These are phyloP conservation scores for Halophytophthora polymorphica DNA, from an alignment of 352 stramenopile species.

Conservation along the genomic window DNA sequence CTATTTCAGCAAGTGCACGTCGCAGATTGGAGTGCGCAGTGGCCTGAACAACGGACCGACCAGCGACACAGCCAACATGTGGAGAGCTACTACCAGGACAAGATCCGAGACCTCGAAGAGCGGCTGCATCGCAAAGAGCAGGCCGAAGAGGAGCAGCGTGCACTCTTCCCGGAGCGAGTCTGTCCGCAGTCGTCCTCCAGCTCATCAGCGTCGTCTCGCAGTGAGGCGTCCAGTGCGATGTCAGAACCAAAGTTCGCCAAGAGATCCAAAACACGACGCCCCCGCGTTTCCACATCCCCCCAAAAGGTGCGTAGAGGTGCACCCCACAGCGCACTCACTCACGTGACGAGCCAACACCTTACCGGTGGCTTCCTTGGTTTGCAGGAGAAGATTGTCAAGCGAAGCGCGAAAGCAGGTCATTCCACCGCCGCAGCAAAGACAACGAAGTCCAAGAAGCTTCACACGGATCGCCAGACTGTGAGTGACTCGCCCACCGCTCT, in stretches of 20 bases:
- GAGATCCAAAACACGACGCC: conserved; percentile 1
- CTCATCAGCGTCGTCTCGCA: conserved; percentile 11
- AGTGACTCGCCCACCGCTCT: no score
- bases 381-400: conserved; percentile 14
- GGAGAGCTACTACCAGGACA: conserved; percentile 22
- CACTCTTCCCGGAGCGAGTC: conserved; percentile 17
- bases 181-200: conserved; percentile 9
- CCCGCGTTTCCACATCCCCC: neutral
- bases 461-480: conserved; percentile 3
- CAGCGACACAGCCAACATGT: no score
- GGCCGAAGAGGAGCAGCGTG: conserved; percentile 26
- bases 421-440: conserved; percentile 3
- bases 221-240: conserved; percentile 9
- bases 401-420: conserved; percentile 14
- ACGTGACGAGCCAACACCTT: neutral
- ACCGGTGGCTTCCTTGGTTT: neutral
- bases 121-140: conserved; percentile 22
- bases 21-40: neutral
- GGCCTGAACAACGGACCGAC: conserved; percentile 10
- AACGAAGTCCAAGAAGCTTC: conserved; percentile 7
- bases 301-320: conserved; percentile 13
- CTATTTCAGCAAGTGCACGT: neutral
- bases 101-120: conserved; percentile 29
- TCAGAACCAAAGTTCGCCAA: conserved; percentile 1
- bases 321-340: neutral